These are phyloP conservation scores for Allium sativum DNA, from an alignment of 106 monocot species.

Conservation along the genomic window DNA sequence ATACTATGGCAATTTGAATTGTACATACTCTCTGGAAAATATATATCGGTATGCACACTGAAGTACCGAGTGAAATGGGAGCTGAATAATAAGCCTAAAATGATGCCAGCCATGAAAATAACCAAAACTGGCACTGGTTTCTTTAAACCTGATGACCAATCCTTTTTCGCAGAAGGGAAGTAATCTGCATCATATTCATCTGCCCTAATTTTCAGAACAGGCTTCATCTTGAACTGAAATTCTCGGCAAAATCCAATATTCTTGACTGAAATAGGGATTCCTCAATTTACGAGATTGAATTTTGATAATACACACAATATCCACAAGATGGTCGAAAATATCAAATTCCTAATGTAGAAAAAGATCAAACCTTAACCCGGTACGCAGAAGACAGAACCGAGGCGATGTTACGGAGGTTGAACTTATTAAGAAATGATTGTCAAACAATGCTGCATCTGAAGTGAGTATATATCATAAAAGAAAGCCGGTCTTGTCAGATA, in stretches of 20 bases:
- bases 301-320: too few species aligned
- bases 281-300: too few species aligned
- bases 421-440: too few species aligned
- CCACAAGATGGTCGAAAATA: too few species aligned
- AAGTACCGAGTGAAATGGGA: constrained; percentile 37
- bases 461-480: too few species aligned
- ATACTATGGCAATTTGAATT: neutral
- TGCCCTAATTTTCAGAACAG: constrained; percentile 5
- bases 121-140: constrained; percentile 23
- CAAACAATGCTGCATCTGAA: too few species aligned
- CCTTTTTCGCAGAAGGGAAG: constrained; percentile 20
- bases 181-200: constrained; percentile 1
- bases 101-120: constrained; percentile 46
- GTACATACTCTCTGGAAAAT: constrained; percentile 28
- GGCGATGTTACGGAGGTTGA: too few species aligned
- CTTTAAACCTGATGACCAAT: constrained; percentile 22
- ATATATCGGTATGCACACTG: constrained; percentile 28
- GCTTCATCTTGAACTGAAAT: constrained; percentile 9
- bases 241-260: neutral
- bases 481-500: too few species aligned
- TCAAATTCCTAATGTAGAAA: too few species aligned
- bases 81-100: constrained; percentile 41
- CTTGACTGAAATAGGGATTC: neutral
- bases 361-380: too few species aligned
- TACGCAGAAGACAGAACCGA: too few species aligned